phyloP scores from a whole-genome alignment of 495 filamentous ascomycete species.

The Clavariopsis aquatica region DNA sequence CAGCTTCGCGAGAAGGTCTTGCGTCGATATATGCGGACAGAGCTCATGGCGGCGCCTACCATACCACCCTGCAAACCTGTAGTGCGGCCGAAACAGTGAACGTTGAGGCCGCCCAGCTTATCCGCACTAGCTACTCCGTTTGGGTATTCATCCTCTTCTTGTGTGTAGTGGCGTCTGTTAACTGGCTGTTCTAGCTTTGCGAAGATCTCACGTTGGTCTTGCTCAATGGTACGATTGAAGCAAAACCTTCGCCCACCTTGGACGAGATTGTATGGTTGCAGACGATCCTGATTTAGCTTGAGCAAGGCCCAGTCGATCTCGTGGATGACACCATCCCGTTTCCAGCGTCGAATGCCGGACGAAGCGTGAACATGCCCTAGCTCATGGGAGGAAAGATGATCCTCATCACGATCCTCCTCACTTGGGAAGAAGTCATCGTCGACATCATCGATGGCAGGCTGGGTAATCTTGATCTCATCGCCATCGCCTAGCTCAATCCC shows the following conservation, averaged over 20 bases:
- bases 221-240: constrained; percentile 16
- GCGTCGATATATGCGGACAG: constrained; percentile 80
- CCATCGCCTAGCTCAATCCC: constrained; percentile 75
- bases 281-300: constrained; percentile 69
- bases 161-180: constrained; percentile 27
- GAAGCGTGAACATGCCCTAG: constrained; percentile 86
- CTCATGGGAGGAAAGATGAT: constrained; percentile 73
- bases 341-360: constrained; percentile 77
- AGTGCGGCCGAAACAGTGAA: constrained; percentile 91
- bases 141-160: constrained; percentile 46
- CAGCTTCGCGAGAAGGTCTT: constrained; percentile 79
- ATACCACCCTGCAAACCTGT: constrained; percentile 77
- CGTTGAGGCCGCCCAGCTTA: constrained; percentile 67
- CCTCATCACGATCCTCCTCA: constrained; percentile 63
- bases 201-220: constrained; percentile 22
- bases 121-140: constrained; percentile 42
- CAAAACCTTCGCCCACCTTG: constrained; percentile 48
- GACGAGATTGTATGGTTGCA: constrained; percentile 69
- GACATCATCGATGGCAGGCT: constrained; percentile 85
- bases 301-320: constrained; percentile 97
- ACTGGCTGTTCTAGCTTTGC: constrained; percentile 39
- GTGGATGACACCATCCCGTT: constrained; percentile 66
- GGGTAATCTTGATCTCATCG: constrained; percentile 71
- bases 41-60: constrained; percentile 72
- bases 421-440: constrained; percentile 73